These are phyloP conservation scores for Dryas alaskensis DNA, from an alignment of 306 rosid species.

Conservation along the genomic window DNA sequence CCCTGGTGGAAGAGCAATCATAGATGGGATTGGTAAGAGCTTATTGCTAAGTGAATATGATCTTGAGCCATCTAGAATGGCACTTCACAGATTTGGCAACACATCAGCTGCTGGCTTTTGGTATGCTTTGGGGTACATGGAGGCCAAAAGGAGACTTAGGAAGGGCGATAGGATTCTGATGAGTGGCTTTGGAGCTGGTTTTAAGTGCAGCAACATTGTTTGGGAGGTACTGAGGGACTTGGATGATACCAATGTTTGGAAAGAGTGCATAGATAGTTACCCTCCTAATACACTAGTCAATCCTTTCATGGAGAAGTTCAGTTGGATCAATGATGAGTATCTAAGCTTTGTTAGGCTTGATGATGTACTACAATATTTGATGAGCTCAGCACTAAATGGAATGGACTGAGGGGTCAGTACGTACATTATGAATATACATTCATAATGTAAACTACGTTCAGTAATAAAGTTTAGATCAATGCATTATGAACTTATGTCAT, in stretches of 20 bases:
- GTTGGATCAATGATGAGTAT: slow-evolving; percentile 70
- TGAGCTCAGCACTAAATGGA: no score
- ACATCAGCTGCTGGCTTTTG: slow-evolving; percentile 85
- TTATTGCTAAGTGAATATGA: slow-evolving; percentile 57
- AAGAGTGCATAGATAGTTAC: slow-evolving; percentile 50
- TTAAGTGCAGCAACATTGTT: slow-evolving; percentile 77
- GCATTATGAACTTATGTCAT: no score
- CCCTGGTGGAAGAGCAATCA: slow-evolving; percentile 75
- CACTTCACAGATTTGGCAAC: slow-evolving; percentile 83
- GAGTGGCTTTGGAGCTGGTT: slow-evolving; percentile 93
- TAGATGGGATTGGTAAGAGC: slow-evolving; percentile 72
- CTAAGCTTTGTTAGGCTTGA: slow-evolving; percentile 62
- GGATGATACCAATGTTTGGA: slow-evolving; percentile 65
- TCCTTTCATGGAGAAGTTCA: slow-evolving; percentile 62
- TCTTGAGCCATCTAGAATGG: slow-evolving; percentile 78
- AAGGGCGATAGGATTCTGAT: slow-evolving; percentile 65
- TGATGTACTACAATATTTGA: not conserved
- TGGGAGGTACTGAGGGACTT: slow-evolving; percentile 81
- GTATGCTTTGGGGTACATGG: slow-evolving; percentile 93
- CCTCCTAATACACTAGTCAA: slow-evolving; percentile 46
- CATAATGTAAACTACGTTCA: no score
- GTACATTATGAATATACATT: not conserved
- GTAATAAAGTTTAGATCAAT: no score
- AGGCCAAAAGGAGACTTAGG: slow-evolving; percentile 79
- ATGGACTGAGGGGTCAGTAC: not conserved